Evolutionary conservation across 805 yeast genomes (phyloP).

Genomic region (Lipomyces yamanashiensis): DNA sequence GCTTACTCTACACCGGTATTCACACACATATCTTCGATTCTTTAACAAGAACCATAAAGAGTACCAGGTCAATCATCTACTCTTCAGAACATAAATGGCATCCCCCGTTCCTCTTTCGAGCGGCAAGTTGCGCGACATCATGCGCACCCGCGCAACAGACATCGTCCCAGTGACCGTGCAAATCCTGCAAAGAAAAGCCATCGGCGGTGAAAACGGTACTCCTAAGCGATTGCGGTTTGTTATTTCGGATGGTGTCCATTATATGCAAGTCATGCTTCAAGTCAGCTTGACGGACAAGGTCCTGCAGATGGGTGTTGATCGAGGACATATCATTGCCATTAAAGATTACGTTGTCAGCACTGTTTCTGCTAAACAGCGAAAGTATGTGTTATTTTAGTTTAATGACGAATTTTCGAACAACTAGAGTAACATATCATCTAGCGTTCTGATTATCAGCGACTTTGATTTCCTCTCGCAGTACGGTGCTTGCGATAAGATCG

Average conservation of each 20-base stretch:
- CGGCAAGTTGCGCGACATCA: slow-evolving; percentile 17
- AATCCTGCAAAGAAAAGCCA: slow-evolving; percentile 32
- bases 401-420: too few species aligned
- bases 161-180: slow-evolving; percentile 23
- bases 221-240: slow-evolving; percentile 35
- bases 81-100: background rate
- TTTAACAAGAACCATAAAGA: too few species aligned
- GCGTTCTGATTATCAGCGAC: slow-evolving; percentile 24
- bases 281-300: slow-evolving; percentile 21
- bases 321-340: slow-evolving; percentile 29
- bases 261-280: slow-evolving; percentile 31
- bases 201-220: slow-evolving; percentile 24
- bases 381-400: slow-evolving; percentile 8
- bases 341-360: slow-evolving; percentile 21
- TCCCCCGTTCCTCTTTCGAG: slow-evolving; percentile 15
- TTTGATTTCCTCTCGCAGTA: slow-evolving; percentile 27
- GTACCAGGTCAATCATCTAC: too few species aligned
- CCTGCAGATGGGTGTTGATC: slow-evolving; percentile 6
- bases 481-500: slow-evolving; percentile 31
- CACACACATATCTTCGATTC: background rate
- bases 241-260: slow-evolving; percentile 36
- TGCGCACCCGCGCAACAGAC: slow-evolving; percentile 6
- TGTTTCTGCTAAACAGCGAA: slow-evolving; percentile 21
- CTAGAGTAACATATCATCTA: background rate
- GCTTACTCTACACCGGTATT: background rate